Conservation (phyloP, 495 filamentous ascomycete genomes). For the Acidiella bohemica region DNA sequence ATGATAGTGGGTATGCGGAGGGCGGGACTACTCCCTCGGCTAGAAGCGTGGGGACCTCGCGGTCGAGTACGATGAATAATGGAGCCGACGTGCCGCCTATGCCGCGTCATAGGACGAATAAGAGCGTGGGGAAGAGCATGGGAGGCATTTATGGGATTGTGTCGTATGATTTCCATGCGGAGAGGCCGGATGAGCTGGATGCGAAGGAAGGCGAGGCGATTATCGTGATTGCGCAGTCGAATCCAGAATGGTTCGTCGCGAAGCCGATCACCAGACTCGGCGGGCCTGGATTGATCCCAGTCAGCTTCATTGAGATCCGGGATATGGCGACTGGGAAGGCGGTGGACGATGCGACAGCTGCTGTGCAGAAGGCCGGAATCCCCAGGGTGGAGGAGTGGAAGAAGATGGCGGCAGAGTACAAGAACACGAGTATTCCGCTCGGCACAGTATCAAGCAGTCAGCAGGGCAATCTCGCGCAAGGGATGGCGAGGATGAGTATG, state of each 20-base stretch:
- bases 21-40: slow-evolving; percentile 26
- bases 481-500: slow-evolving; percentile 72
- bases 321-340: slow-evolving; percentile 82
- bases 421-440: slow-evolving; percentile 93
- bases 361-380: slow-evolving; percentile 78
- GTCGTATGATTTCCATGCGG: slow-evolving; percentile 92
- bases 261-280: slow-evolving; percentile 93
- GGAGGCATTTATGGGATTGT: slow-evolving; percentile 91
- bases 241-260: slow-evolving; percentile 98
- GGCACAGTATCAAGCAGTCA: slow-evolving; percentile 65
- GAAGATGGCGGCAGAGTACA: slow-evolving; percentile 98
- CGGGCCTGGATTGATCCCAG: slow-evolving; percentile 88
- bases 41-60: slow-evolving; percentile 11
- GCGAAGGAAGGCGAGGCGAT: slow-evolving; percentile 92
- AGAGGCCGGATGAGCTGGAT: slow-evolving; percentile 87
- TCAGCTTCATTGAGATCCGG: slow-evolving; percentile 90
- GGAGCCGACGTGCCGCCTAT: slow-evolving; percentile 28
- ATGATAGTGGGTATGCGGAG: slow-evolving; percentile 77
- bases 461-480: slow-evolving; percentile 44
- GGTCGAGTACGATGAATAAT: slow-evolving; percentile 13
- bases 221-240: slow-evolving; percentile 98
- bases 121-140: slow-evolving; percentile 43
- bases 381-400: slow-evolving; percentile 99
- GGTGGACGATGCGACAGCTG: slow-evolving; percentile 70
- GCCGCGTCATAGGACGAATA: slow-evolving; percentile 35